Evolutionary conservation across 2,329 filamentous ascomycete species (phyloP).

Genomic region (Ceratocystis albifundus): DNA sequence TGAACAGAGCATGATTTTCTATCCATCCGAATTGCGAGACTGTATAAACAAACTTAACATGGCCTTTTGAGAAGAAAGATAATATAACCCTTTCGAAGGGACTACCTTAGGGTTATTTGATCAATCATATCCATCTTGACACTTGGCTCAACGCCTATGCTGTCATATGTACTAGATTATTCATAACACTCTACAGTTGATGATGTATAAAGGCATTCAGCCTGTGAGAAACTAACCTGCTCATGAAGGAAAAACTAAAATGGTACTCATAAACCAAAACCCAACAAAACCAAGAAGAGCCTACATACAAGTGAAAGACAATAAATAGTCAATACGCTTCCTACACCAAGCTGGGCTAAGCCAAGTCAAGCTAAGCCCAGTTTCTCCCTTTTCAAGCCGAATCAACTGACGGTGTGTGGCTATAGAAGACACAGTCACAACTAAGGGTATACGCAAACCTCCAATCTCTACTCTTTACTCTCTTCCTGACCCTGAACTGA

Average conservation of each 20-base stretch:
- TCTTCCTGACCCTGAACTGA: not conserved
- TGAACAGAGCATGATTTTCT: constrained; percentile 11
- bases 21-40: not conserved
- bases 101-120: too few relatives aligned
- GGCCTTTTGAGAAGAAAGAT: too few relatives aligned
- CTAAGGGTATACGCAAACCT: constrained; percentile 8
- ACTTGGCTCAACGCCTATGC: too few relatives aligned
- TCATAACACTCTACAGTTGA: not conserved
- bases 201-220: too few relatives aligned
- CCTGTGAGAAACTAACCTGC: not conserved
- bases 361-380: not conserved
- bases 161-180: not conserved
- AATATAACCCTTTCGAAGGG: too few relatives aligned
- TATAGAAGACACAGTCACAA: constrained; percentile 5
- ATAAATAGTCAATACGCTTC: not conserved
- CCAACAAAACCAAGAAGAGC: constrained; percentile 9
- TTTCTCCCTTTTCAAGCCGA: not conserved
- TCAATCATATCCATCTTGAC: too few relatives aligned
- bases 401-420: not conserved
- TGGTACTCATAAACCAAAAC: constrained; percentile 11
- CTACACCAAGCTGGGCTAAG: not conserved
- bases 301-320: not conserved
- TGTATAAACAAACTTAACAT: not conserved
- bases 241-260: constrained; percentile 6
- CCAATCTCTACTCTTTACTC: not conserved